Percentiles rank a stretch among this genome's conserved stretches.
phyloP scores from a whole-genome alignment of 2,329 filamentous ascomycete genomes.

The Hirsutella thompsonii region DNA sequence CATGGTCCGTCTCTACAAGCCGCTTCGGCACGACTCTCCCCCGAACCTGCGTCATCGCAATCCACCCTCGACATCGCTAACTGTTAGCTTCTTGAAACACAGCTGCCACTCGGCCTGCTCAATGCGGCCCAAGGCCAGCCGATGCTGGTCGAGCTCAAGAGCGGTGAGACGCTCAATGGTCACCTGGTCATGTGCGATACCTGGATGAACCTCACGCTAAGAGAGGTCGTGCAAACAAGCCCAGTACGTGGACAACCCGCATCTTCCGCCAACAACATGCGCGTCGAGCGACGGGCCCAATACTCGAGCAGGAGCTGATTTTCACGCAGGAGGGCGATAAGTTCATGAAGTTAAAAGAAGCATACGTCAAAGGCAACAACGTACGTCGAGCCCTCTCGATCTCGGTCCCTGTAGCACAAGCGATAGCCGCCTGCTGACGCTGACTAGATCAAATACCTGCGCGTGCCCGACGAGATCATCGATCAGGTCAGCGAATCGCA shows the following conservation, averaged over 20 bases:
- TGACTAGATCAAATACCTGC: constrained; percentile 90
- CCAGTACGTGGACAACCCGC: constrained; percentile 35
- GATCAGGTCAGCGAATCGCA: constrained; percentile 90
- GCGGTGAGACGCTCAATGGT: constrained; percentile 93
- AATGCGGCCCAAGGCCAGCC: constrained; percentile 95
- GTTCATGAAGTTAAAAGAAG: constrained; percentile 83
- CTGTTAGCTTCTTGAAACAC: constrained; percentile 2
- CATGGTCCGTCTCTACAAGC: too few relatives aligned
- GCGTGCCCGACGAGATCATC: constrained; percentile 93
- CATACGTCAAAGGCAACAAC: constrained; percentile 95
- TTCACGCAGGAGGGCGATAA: constrained; percentile 66
- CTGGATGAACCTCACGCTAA: constrained; percentile 98
- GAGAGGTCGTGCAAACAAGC: constrained; percentile 94
- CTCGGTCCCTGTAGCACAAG: background rate
- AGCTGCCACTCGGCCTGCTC: constrained; percentile 69
- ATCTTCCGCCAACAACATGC: background rate
- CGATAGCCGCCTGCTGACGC: constrained; percentile 2
- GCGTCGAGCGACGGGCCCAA: background rate
- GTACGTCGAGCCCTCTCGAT: constrained; percentile 37
- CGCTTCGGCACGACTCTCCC: too few relatives aligned
- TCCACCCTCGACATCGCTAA: constrained; percentile 12
- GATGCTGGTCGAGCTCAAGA: constrained; percentile 96
- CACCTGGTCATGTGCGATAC: constrained; percentile 95
- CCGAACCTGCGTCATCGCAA: background rate
- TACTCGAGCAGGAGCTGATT: background rate